Evolutionary conservation across 2,329 filamentous ascomycete genomes (phyloP).

Genomic region (Chaetothyriales sp.): DNA sequence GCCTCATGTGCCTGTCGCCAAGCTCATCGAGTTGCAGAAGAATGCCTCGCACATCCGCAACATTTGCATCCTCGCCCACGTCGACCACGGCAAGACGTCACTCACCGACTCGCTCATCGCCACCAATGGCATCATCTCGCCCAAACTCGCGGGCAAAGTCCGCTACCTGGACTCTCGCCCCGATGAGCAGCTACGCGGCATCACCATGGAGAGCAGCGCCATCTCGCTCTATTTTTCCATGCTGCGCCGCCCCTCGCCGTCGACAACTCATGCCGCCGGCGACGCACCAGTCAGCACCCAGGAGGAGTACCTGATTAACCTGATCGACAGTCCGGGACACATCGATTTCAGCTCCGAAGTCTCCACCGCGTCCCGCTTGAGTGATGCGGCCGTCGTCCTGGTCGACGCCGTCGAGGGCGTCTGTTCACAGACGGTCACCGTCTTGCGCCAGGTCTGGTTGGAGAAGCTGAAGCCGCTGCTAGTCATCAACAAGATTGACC

Average conservation of each 20-base stretch:
- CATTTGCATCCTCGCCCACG: conserved; percentile 92
- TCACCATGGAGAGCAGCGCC: conserved; percentile 99
- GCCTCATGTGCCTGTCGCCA: conserved; percentile 83
- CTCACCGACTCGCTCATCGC: conserved; percentile 90
- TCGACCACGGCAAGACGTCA: conserved; percentile 97
- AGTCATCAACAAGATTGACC: conserved; percentile 97
- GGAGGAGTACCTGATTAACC: conserved; percentile 88
- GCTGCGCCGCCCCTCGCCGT: conserved; percentile 44
- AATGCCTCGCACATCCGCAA: conserved; percentile 84
- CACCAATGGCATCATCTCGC: conserved; percentile 98
- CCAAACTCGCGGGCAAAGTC: conserved; percentile 94
- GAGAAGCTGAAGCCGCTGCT: conserved; percentile 90
- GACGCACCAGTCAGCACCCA: conserved; percentile 56
- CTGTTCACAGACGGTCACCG: conserved; percentile 95
- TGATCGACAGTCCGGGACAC: conserved; percentile 95
- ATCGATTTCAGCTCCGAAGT: conserved; percentile 99
- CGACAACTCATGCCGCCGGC: neutral
- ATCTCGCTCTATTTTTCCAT: conserved; percentile 95
- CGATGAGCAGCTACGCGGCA: conserved; percentile 88
- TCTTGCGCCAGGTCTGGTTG: conserved; percentile 84
- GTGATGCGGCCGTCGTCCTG: conserved; percentile 84
- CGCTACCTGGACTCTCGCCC: conserved; percentile 92
- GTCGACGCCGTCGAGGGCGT: conserved; percentile 97
- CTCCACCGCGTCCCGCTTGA: conserved; percentile 83
- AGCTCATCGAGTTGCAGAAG: conserved; percentile 78